Base-by-base conservation (phyloP, 2,329 filamentous ascomycete genomes). In the Xylaria sp. region DNA sequence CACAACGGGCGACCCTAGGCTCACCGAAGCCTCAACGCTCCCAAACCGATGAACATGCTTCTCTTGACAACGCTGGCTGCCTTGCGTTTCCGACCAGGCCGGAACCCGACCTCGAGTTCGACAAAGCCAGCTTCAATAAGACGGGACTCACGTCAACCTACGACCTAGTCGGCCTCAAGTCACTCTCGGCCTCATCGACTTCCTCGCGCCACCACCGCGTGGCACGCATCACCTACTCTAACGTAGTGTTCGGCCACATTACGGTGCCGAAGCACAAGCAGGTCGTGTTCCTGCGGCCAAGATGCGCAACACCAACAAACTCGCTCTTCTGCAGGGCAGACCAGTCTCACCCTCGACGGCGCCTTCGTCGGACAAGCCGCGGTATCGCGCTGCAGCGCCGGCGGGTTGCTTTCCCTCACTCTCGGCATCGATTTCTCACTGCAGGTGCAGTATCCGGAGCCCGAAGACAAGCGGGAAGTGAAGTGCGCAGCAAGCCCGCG, bases 331-430 rank as follows among this genome's bases (percentile, higher is more conserved):
- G 19, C 77, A 77, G 51, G 86, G 86, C 79, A 79, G 1, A 79
- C 80, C 0, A 84, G 85, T 4, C 76, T 89, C 7, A 88, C 84
- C 0, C 80, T 89, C n/a, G 87, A 90, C 69, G 84, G 85, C 3
- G 80, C 80, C 8, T 89, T 89, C 73, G 76, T 89, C 56, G 86
- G 87, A 3, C 83, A 83, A 57, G 80, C 82, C 1, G 76, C 71
- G 0, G 76, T 89, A 33, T 84, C 85, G 1, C 80, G 81, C 29
- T 87, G 85, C 70, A 82, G 79, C 46, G 76, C 84, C 0, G 84
- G 84, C 37, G 83, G 85, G n/a, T n/a, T n/a, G n/a, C n/a, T n/a
- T 53, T 67, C 71, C 1, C 83, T 89, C 70, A 76, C 74, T 21
- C 75, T 89, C 1, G 78, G 78, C 48, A 77, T 87, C 4, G 86